These are phyloP conservation scores for Linum lewisii DNA, from an alignment of 345 rosid genomes.

Conservation along the genomic window DNA sequence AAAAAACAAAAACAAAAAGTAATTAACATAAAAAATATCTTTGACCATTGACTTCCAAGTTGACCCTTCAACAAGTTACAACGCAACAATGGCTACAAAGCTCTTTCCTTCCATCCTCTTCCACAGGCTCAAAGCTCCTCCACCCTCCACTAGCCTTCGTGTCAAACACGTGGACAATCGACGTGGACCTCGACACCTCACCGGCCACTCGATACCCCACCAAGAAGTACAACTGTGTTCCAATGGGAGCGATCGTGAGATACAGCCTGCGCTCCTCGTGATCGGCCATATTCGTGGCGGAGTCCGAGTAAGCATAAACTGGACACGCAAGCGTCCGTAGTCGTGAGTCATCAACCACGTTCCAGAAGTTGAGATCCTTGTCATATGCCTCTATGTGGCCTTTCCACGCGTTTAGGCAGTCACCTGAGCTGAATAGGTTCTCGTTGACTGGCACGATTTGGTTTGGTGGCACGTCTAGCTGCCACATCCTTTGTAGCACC, in stretches of 20 bases:
- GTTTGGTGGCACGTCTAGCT: conserved; percentile 8
- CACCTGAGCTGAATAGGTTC: conserved; percentile 3
- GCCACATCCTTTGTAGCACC: conserved; percentile 1
- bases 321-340: not conserved
- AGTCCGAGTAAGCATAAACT: not conserved
- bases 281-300: too few relatives aligned
- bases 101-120: conserved; percentile 30
- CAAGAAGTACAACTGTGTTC: conserved; percentile 20
- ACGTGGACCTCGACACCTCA: conserved; percentile 14
- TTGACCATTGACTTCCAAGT: too few relatives aligned
- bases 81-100: conserved; percentile 33
- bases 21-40: too few relatives aligned
- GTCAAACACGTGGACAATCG: conserved; percentile 26
- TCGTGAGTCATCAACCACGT: conserved; percentile 3
- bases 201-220: conserved; percentile 24
- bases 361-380: conserved; percentile 3
- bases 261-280: not conserved
- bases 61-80: not conserved
- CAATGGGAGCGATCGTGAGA: conserved; percentile 27
- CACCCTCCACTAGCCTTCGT: conserved; percentile 17
- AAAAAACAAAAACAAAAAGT: too few relatives aligned
- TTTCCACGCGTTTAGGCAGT: conserved; percentile 3
- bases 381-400: conserved; percentile 9
- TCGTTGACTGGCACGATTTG: conserved; percentile 3
- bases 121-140: conserved; percentile 30